phyloP scores from a whole-genome alignment of 208 protist genomes.

The Crithidia thermophila region DNA sequence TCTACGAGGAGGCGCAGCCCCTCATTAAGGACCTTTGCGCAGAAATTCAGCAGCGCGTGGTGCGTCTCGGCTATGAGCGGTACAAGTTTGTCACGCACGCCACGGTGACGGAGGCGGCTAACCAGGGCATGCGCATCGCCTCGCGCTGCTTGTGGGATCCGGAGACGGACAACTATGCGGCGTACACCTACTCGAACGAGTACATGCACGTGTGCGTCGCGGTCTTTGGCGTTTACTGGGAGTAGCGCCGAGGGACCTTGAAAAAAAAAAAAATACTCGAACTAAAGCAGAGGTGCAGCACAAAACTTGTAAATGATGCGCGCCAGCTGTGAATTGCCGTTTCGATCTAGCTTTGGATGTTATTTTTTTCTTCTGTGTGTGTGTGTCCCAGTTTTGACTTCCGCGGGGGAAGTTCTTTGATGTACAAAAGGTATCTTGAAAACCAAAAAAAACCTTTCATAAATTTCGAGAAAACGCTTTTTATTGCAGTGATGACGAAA shows the following conservation, averaged over 20 bases:
- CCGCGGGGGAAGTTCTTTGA: too few relatives aligned
- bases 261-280: not conserved
- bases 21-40: conserved; percentile 88
- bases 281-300: not conserved
- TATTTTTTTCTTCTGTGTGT: too few relatives aligned
- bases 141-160: conserved; percentile 92
- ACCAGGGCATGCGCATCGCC: conserved; percentile 87
- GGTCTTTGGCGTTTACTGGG: conserved; percentile 86
- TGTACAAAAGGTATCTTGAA: too few relatives aligned
- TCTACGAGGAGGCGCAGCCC: conserved; percentile 68
- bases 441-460: too few relatives aligned
- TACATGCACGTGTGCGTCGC: conserved; percentile 77
- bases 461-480: too few relatives aligned
- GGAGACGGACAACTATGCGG: conserved; percentile 89
- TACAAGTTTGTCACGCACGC: conserved; percentile 94
- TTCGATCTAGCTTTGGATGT: too few relatives aligned
- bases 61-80: conserved; percentile 87
- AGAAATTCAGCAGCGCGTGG: conserved; percentile 88
- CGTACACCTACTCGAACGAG: conserved; percentile 77
- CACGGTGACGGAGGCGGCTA: conserved; percentile 75
- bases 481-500: too few relatives aligned
- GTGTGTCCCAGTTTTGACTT: too few relatives aligned
- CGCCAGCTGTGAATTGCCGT: too few relatives aligned
- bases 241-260: conserved; percentile 40
- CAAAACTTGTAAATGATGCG: too few relatives aligned